Conservation (phyloP, 345 rosid genomes). For the Trapa incisa region DNA sequence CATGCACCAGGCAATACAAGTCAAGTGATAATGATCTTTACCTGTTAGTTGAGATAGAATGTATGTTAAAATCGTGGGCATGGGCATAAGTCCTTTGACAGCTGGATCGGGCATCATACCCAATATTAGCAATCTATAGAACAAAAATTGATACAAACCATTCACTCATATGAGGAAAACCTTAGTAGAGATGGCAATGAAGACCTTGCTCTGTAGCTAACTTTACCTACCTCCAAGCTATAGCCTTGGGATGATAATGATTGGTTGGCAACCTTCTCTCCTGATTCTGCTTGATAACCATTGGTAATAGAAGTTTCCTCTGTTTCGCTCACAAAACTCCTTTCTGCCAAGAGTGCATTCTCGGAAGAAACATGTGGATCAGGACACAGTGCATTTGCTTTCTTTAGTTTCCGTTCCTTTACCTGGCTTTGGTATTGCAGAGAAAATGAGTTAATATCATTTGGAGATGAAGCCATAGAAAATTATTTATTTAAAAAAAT, state of each 20-base stretch:
- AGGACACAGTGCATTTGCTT: constrained; percentile 29
- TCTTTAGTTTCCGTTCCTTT: constrained; percentile 38
- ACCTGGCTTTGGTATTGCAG: constrained; percentile 24
- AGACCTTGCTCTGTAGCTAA: neutral
- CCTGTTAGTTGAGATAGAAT: constrained; percentile 92
- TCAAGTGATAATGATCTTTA: constrained; percentile 15
- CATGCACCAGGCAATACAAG: neutral
- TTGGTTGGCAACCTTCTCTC: constrained; percentile 17
- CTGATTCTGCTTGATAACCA: constrained; percentile 29
- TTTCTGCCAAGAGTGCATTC: constrained; percentile 44
- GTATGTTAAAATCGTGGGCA: constrained; percentile 75
- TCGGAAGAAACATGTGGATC: constrained; percentile 32
- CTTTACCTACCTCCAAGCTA: constrained; percentile 26
- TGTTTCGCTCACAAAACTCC: constrained; percentile 31
- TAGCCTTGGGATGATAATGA: constrained; percentile 13
- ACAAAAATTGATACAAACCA: constrained; percentile 13
- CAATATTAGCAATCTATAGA: constrained; percentile 30
- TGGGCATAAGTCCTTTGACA: constrained; percentile 50
- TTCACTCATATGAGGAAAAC: constrained; percentile 5
- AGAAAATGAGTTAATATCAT: neutral
- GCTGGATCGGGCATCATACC: constrained; percentile 33
- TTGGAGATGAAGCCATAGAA: neutral
- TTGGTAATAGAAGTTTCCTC: constrained; percentile 14
- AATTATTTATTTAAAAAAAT: neutral
- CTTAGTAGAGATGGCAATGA: neutral